These are phyloP conservation scores for Arbutus unedo DNA, from an alignment of 148 eudicot species.

Conservation along the genomic window DNA sequence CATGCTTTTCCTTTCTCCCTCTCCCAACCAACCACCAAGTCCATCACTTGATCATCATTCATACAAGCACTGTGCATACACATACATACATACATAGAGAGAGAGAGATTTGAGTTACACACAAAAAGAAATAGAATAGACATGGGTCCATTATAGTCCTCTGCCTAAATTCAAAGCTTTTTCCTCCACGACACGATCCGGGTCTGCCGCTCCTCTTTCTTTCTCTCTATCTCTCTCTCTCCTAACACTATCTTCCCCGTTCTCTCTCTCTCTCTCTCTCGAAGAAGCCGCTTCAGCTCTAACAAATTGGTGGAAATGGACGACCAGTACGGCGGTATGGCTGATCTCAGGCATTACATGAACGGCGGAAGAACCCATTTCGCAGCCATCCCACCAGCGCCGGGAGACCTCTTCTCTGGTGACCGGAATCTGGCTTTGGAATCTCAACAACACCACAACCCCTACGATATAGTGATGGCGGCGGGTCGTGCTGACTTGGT, in stretches of 20 bases:
- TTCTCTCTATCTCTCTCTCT: constrained; percentile 19
- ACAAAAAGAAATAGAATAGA: constrained; percentile 20
- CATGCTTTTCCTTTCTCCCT: constrained; percentile 10
- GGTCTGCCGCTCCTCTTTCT: constrained; percentile 37
- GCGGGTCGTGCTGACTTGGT: background rate
- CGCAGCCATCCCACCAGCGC: constrained; percentile 17
- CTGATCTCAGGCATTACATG: constrained; percentile 44
- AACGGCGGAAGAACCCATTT: constrained; percentile 30
- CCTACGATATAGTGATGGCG: constrained; percentile 33
- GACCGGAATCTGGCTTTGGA: constrained; percentile 25
- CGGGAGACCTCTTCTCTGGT: constrained; percentile 32
- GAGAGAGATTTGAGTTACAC: background rate
- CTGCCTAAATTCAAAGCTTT: constrained; percentile 35
- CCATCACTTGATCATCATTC: background rate
- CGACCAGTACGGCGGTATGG: constrained; percentile 41
- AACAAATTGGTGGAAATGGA: constrained; percentile 27
- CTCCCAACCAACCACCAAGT: background rate
- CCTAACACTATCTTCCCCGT: background rate
- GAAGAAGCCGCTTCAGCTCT: background rate
- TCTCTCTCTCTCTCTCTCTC: background rate
- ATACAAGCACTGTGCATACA: background rate
- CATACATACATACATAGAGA: background rate
- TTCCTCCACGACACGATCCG: constrained; percentile 48
- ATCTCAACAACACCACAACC: constrained; percentile 17
- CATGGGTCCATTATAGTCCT: constrained; percentile 34